A percentile compares a stretch with the other conserved stretches of the same genome.
Conservation (phyloP, 129 eudicot genomes). For the Smallanthus sonchifolius region DNA sequence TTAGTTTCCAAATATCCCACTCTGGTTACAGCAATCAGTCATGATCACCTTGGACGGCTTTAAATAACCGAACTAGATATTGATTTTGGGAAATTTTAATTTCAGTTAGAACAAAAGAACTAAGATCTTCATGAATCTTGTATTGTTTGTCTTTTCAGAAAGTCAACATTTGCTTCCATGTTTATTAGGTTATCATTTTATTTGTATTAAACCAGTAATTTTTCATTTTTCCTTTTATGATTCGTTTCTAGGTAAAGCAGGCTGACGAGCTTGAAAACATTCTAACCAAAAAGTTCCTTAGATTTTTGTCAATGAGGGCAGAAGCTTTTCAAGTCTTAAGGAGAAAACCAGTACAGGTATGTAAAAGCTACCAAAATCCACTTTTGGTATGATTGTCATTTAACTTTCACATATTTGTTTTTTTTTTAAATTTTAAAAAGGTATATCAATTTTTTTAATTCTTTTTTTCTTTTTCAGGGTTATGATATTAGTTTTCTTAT, state of each 20-base stretch:
- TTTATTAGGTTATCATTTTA: not conserved
- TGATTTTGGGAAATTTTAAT: not conserved
- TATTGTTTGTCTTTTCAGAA: not conserved
- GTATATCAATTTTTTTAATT: not conserved
- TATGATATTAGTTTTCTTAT: conserved; percentile 88
- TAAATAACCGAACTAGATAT: not conserved
- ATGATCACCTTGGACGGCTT: not conserved
- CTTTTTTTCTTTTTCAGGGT: conserved; percentile 42
- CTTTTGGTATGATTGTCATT: not conserved
- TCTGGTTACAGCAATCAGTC: not conserved
- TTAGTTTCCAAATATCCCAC: not conserved
- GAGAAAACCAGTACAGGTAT: conserved; percentile 68
- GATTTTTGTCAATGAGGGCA: conserved; percentile 97
- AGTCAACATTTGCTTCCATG: not conserved
- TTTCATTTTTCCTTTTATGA: not conserved
- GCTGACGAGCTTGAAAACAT: conserved; percentile 98
- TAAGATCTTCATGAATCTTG: not conserved
- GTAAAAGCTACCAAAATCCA: not conserved
- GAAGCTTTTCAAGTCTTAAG: conserved; percentile 94
- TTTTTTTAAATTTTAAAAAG: no score
- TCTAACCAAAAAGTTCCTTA: conserved; percentile 80
- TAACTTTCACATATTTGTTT: not conserved
- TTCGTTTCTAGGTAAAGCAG: conserved; percentile 69
- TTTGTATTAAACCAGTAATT: not conserved
- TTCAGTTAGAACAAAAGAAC: not conserved